Percentiles rank a stretch among this genome's conserved stretches.
These are phyloP conservation scores for Kwoniella dendrophila DNA, from an alignment of 768 basidiomycete genomes.

Conservation along the genomic window DNA sequence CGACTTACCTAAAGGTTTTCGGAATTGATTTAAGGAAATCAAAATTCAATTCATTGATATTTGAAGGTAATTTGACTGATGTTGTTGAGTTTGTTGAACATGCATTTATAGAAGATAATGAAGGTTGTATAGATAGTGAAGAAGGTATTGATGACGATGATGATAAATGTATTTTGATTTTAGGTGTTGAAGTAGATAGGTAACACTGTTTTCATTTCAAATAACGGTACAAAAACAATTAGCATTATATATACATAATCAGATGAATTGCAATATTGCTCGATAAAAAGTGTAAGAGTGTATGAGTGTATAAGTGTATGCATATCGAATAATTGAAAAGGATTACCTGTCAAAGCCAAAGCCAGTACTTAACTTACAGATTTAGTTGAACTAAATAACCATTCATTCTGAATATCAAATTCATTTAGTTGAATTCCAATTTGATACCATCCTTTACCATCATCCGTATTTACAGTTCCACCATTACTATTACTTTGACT, in stretches of 20 bases:
- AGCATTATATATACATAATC: no score
- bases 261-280: no score
- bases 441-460: slow-evolving; percentile 42
- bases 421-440: slow-evolving; percentile 24
- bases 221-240: neutral
- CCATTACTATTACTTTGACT: neutral
- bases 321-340: no score
- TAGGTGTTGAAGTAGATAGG: slow-evolving; percentile 16
- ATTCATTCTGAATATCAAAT: slow-evolving; percentile 14
- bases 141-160: slow-evolving; percentile 3
- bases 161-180: slow-evolving; percentile 3
- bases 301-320: no score
- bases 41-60: neutral
- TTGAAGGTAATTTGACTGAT: neutral
- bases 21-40: neutral
- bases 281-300: no score
- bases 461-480: slow-evolving; percentile 1
- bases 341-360: no score
- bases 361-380: slow-evolving; percentile 31
- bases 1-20: neutral
- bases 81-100: neutral
- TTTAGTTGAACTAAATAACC: slow-evolving; percentile 31
- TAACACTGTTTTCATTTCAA: neutral
- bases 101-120: neutral
- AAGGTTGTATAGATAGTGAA: neutral